Conservation (phyloP, 2,329 filamentous ascomycete genomes). For the Massarina eburnea region DNA sequence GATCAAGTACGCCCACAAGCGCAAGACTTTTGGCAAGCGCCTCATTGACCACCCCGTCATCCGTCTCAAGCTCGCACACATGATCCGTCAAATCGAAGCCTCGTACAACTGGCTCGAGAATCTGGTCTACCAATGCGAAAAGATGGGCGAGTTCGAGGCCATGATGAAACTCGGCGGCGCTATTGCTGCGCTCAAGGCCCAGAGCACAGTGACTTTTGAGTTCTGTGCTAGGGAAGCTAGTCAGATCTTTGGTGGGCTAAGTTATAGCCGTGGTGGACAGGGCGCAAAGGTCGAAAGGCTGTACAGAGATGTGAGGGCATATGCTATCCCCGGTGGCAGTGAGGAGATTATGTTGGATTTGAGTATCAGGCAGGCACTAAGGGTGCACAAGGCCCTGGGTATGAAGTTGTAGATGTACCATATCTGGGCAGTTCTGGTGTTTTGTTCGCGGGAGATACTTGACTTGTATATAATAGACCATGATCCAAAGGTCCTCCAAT, state of each 20-base stretch:
- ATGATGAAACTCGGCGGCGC: slow-evolving; percentile 95
- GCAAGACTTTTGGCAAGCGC: slow-evolving; percentile 92
- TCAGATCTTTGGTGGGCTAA: slow-evolving; percentile 95
- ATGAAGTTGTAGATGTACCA: slow-evolving; percentile 90
- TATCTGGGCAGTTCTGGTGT: no score
- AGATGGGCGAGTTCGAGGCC: slow-evolving; percentile 91
- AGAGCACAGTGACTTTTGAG: slow-evolving; percentile 91
- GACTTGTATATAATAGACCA: no score
- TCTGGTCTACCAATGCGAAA: slow-evolving; percentile 87
- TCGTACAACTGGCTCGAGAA: slow-evolving; percentile 98
- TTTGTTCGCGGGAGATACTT: no score
- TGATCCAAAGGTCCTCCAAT: no score
- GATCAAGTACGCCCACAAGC: slow-evolving; percentile 96
- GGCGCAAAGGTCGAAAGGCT: slow-evolving; percentile 93
- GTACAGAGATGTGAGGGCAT: slow-evolving; percentile 92
- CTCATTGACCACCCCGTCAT: slow-evolving; percentile 97
- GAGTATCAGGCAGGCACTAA: slow-evolving; percentile 86
- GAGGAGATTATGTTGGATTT: slow-evolving; percentile 99
- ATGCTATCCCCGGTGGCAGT: slow-evolving; percentile 89
- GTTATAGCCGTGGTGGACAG: slow-evolving; percentile 90
- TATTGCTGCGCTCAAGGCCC: slow-evolving; percentile 91
- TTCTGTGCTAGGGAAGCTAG: slow-evolving; percentile 95
- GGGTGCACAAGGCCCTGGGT: slow-evolving; percentile 84
- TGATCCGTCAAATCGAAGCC: slow-evolving; percentile 97
- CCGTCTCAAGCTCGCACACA: slow-evolving; percentile 94